Percentiles rank a stretch among this genome's conserved stretches.
Conservation (phyloP, 345 rosid species). For the Eucalyptus pauciflora region DNA sequence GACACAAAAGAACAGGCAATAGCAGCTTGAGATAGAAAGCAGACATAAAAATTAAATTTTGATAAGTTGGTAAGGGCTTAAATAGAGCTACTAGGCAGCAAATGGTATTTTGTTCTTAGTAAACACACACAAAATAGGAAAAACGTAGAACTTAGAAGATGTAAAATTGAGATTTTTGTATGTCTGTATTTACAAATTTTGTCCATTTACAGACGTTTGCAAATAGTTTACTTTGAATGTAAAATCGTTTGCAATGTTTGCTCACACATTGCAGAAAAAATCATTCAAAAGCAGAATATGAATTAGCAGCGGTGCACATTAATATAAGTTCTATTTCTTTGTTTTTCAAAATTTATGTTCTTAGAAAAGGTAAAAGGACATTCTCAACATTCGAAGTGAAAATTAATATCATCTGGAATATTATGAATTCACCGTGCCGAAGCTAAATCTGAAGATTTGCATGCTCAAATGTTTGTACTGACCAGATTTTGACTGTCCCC, state of each 20-base stretch:
- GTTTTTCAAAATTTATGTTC: background rate
- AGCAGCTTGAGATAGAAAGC: background rate
- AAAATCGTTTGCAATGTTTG: background rate
- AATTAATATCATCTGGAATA: background rate
- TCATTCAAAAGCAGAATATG: background rate
- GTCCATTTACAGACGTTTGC: background rate
- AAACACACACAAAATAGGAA: background rate
- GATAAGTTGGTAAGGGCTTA: background rate
- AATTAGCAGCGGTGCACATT: background rate
- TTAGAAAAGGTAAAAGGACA: background rate
- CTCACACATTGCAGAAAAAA: background rate
- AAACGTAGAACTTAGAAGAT: background rate
- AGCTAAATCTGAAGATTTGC: background rate
- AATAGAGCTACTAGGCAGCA: background rate
- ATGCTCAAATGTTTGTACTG: background rate
- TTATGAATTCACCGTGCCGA: background rate
- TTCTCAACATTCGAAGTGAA: background rate
- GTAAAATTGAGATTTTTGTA: background rate
- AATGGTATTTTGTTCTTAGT: background rate
- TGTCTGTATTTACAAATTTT: background rate
- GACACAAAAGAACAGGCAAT: background rate
- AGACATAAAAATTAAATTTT: background rate
- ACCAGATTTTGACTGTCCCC: constrained; percentile 43
- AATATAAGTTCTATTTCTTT: too few relatives aligned
- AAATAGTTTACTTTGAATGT: background rate